Conservation (phyloP, 345 rosid genomes). For the Citrus hindsii region DNA sequence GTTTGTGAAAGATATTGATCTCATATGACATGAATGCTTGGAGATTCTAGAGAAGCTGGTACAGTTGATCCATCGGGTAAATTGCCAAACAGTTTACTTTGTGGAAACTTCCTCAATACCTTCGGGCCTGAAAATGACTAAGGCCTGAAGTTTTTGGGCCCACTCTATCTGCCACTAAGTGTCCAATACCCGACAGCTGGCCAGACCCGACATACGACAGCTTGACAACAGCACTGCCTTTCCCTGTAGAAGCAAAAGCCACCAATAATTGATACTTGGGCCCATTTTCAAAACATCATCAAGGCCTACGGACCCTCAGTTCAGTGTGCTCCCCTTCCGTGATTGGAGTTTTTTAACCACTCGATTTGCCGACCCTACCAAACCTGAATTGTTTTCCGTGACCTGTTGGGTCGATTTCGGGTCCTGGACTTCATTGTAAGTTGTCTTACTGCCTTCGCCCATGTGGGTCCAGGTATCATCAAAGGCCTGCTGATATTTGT, state of each 20-base stretch:
- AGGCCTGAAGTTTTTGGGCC: background rate
- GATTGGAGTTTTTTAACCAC: slow-evolving; percentile 17
- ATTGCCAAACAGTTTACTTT: background rate
- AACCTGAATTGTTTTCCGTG: background rate
- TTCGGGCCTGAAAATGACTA: background rate
- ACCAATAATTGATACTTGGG: slow-evolving; percentile 7
- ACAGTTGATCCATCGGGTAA: background rate
- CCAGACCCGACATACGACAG: slow-evolving; percentile 25
- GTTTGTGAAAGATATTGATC: background rate
- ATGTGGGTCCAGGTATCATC: slow-evolving; percentile 6
- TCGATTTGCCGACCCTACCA: slow-evolving; percentile 21
- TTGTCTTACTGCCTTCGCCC: slow-evolving; percentile 10
- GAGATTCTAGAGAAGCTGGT: background rate
- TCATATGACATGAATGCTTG: background rate
- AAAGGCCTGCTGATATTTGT: background rate
- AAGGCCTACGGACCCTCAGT: background rate
- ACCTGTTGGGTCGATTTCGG: slow-evolving; percentile 28
- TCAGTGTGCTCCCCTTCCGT: background rate
- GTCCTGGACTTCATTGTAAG: slow-evolving; percentile 17
- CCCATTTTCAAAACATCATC: slow-evolving; percentile 8
- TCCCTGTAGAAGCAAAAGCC: slow-evolving; percentile 5
- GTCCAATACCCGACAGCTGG: slow-evolving; percentile 10
- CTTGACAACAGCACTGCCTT: slow-evolving; percentile 14
- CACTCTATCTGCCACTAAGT: background rate
- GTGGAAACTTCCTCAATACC: background rate